Base-by-base conservation (phyloP, 352 stramenopile genomes). In the Pilasporangium apinafurcum region DNA sequence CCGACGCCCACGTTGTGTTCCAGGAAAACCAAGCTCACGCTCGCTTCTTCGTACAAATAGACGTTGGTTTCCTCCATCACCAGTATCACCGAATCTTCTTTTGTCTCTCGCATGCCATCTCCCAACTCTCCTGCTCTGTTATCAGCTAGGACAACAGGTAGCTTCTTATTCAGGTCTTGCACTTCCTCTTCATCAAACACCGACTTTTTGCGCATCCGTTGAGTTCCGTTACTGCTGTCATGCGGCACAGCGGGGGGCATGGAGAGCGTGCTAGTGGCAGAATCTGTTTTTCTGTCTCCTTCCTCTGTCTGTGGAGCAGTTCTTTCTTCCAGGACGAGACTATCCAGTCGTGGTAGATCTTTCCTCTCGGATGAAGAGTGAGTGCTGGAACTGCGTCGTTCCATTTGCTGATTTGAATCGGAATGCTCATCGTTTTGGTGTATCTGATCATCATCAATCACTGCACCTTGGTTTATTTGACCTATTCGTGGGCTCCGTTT, bases 41-140 rank as follows among this genome's bases (percentile, higher is more conserved):
- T 69, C 17, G 64, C 71, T 20, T 76, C 72, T 25, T 86, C 71
- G 36, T 83, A 63, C 14, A 86, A 34, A 37, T 78, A 74, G 29
- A 86, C 68, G 29, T 83, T 69, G 10, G 34, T 68, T 30, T 85
- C 65, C 32, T 77, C 68, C 4, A 85, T 27, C 5, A 73, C 41
- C 5, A 88, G 21, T 22, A 30, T 18, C 16, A 46, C 46, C 8
- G 16, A 12, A 14, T 45, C 38, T 4, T 20, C 10, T 37, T 3
- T n/a, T 2, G 38, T n/a, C n/a, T n/a, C n/a, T n/a, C n/a, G n/a
- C n/a, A n/a, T n/a, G n/a, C n/a, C n/a, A n/a, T n/a, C n/a, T n/a
- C n/a, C n/a, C n/a, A n/a, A n/a, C n/a, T n/a, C n/a, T n/a, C n/a
- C n/a, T n/a, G n/a, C n/a, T n/a, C n/a, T n/a, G n/a, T n/a, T n/a